Percentiles rank a stretch among this genome's conserved stretches.
Conservation (phyloP, 2,329 filamentous ascomycete genomes). For the Pyrenochaeta sp. region DNA sequence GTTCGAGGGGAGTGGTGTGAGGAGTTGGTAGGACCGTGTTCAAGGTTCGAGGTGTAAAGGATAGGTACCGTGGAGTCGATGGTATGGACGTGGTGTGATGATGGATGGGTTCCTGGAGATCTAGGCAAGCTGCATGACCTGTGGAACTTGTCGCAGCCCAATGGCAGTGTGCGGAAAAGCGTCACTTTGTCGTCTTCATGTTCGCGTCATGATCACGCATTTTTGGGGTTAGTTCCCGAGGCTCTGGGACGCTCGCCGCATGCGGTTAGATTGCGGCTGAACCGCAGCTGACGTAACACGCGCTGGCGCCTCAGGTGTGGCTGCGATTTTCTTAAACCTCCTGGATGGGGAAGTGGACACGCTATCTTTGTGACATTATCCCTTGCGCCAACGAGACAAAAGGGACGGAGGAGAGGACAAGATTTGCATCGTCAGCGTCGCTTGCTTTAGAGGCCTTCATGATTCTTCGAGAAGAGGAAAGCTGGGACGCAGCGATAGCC, state of each 20-base stretch:
- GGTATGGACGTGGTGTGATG: not conserved
- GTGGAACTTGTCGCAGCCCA: constrained; percentile 6
- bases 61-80: not conserved
- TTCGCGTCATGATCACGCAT: constrained; percentile 41
- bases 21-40: constrained; percentile 1
- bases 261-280: constrained; percentile 29
- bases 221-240: constrained; percentile 29
- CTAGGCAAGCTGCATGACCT: constrained; percentile 1
- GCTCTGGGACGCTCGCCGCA: constrained; percentile 1
- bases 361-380: constrained; percentile 24
- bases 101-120: not conserved
- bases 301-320: constrained; percentile 13
- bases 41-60: not conserved
- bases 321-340: constrained; percentile 23
- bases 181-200: constrained; percentile 30
- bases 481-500: constrained; percentile 33
- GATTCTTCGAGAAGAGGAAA: constrained; percentile 21
- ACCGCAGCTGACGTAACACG: constrained; percentile 25
- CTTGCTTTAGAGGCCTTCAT: constrained; percentile 28
- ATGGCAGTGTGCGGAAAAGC: constrained; percentile 13
- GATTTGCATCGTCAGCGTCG: not conserved
- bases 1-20: constrained; percentile 5
- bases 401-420: constrained; percentile 3
- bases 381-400: constrained; percentile 24
- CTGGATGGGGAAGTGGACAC: constrained; percentile 43